Base-by-base conservation (phyloP, 2,329 filamentous ascomycete species). In the Penicillium sp. region DNA sequence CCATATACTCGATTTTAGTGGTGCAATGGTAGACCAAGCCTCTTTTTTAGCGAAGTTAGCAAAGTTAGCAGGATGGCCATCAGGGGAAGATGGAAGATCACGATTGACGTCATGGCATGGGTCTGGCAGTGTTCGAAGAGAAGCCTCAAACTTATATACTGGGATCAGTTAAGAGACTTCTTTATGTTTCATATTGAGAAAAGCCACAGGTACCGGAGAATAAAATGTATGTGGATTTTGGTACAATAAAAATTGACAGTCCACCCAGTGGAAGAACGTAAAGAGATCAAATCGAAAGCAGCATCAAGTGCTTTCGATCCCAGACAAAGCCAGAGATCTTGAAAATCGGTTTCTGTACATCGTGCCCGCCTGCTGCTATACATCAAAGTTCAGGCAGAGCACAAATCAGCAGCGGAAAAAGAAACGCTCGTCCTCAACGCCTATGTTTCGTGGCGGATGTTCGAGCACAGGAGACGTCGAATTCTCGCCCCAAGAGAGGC, bases 81-180 rank as follows among this genome's bases (percentile, higher is more conserved):
- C 60, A 59, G 9, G 5, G 16, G 32, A 18, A n/a, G 10, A 49
- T 13, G 13, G 45, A 40, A 45, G 37, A 22, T 34, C 29, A 31
- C n/a, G n/a, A 29, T 24, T 38, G 35, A 62, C 57, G 57, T 63
- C 61, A 64, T 63, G 18, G 55, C 59, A 64, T 56, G 57, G 63
- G 59, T 31, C n/a, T 46, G 31, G 50, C 54, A 53, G 47, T 55
- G 40, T 26, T 47, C 14, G 7, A 4, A n/a, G 14, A 34, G 14
- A 16, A 34, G 13, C 16, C 6, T 16, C 14, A 16, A 14, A 13
- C 5, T 16, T 16, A 39, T 39, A 14, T 22, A 14, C 18, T 13
- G 11, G 20, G 3, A 22, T 14, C 18, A 14, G 6, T 4, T 2
- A 34, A 34, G 32, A 34, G 7, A 7, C 0, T 34, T 7, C 14